Percentiles rank a stretch among this genome's conserved stretches.
phyloP scores from a whole-genome alignment of 495 filamentous ascomycete species.

The Neurospora africana region DNA sequence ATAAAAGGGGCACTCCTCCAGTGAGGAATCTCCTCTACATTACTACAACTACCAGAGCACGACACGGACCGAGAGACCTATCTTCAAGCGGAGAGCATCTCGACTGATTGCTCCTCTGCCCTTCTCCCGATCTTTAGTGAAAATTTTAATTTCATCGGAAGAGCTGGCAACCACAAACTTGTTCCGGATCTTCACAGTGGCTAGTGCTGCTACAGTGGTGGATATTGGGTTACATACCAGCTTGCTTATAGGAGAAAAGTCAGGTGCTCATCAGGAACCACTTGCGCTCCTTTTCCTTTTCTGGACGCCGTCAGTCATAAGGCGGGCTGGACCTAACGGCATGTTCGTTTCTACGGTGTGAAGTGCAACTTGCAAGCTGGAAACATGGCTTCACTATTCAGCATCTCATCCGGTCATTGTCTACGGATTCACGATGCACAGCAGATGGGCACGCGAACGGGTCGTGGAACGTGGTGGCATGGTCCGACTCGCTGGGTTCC shows the following conservation, averaged over 20 bases:
- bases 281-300: neutral
- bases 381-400: neutral
- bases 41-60: neutral
- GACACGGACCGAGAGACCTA: neutral
- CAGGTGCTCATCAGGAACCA: neutral
- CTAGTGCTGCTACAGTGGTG: neutral
- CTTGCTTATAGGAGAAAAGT: neutral
- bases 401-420: neutral
- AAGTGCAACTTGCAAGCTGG: neutral
- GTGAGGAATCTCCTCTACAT: neutral
- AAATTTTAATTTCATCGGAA: neutral
- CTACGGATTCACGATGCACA: neutral
- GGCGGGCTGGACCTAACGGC: neutral
- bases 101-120: neutral
- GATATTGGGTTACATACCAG: neutral
- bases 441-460: neutral
- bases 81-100: neutral
- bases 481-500: neutral
- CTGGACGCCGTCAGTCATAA: neutral
- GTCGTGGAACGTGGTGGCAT: neutral
- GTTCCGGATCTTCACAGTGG: neutral
- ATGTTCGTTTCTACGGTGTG: neutral
- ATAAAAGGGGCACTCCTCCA: neutral
- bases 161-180: neutral
- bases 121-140: neutral